Evolutionary conservation across 257 asterid species (phyloP), one percentile per base, ranked within the genome.

Genomic region (Hygrophila difformis): DNA sequence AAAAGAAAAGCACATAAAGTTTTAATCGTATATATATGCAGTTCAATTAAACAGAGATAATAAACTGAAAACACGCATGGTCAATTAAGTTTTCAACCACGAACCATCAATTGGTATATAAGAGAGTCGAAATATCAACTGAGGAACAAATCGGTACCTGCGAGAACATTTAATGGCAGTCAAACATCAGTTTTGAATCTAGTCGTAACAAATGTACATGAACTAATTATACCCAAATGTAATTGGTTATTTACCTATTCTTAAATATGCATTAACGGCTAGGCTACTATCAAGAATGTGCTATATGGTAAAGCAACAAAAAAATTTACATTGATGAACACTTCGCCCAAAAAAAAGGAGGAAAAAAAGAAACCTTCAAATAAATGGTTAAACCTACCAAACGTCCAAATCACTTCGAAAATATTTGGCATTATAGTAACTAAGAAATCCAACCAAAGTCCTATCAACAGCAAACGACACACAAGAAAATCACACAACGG

Each of bases 121-220:
- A n/a, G n/a, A n/a, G n/a, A n/a, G n/a, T n/a, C n/a, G n/a, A 41
- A 74, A 78, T 50, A 78, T 78, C 64, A 78, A 70, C 70, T 77
- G 82, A 49, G 87, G 87, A 34, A 74, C 62, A 63, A 78, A 74
- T 53, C 74, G 83, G 64, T 74, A 69, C 87, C 87, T 77, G 71
- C 49, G 57, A 18, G 51, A 13, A 41, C 15, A 47, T 19, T 8
- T 56, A 23, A 59, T 44, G 29, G 18, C 39, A 31, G 26, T 24
- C 19, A 45, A 16, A 5, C 24, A 54, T n/a, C n/a, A 26, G 31
- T 26, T 5, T 8, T 26, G 31, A 4, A 1, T 45, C 13, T 31
- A 24, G 46, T 24, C 35, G 48, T 8, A 24, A 36, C 24, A 15
- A 40, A 13, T 3, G n/a, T n/a, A n/a, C n/a, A n/a, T n/a, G n/a